These are phyloP conservation scores for Colletotrichum musicola DNA, from an alignment of 2,329 filamentous ascomycete species.

Conservation along the genomic window DNA sequence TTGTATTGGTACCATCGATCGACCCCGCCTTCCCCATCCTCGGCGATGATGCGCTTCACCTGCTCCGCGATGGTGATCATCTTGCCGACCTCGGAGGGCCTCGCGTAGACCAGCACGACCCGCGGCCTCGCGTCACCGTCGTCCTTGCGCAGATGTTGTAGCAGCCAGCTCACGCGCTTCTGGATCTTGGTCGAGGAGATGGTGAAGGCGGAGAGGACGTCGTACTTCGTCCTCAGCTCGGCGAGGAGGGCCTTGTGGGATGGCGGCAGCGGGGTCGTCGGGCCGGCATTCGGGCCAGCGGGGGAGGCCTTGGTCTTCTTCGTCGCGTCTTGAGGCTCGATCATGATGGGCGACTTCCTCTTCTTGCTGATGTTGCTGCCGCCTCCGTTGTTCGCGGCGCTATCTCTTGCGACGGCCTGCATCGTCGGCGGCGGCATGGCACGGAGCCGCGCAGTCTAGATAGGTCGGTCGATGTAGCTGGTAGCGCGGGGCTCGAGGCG, in stretches of 20 bases:
- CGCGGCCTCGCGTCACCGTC: constrained; percentile 44
- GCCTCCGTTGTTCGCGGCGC: background rate
- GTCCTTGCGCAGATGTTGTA: constrained; percentile 56
- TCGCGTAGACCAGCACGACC: constrained; percentile 64
- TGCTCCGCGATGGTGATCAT: constrained; percentile 78
- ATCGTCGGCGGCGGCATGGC: constrained; percentile 12
- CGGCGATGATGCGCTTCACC: constrained; percentile 65
- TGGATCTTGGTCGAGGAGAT: constrained; percentile 72
- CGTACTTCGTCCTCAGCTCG: constrained; percentile 60
- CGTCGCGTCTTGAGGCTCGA: constrained; percentile 13
- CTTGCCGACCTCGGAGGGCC: constrained; percentile 68
- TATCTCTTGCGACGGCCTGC: constrained; percentile 17
- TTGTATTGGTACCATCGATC: constrained; percentile 69
- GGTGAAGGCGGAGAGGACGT: constrained; percentile 65
- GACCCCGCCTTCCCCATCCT: constrained; percentile 43
- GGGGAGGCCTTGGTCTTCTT: constrained; percentile 31
- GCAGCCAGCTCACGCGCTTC: constrained; percentile 62
- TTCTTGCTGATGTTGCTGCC: constrained; percentile 20
- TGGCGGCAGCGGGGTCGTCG: constrained; percentile 46
- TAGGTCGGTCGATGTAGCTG: constrained; percentile 3
- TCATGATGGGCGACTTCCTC: constrained; percentile 26
- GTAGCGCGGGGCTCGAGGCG: background rate
- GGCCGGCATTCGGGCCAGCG: constrained; percentile 21
- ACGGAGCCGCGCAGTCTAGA: background rate
- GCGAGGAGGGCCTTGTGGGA: constrained; percentile 58